A percentile compares a stretch with the other conserved stretches of the same genome.
phyloP scores from a whole-genome alignment of 768 basidiomycete genomes.

The Piloderma croceum region DNA sequence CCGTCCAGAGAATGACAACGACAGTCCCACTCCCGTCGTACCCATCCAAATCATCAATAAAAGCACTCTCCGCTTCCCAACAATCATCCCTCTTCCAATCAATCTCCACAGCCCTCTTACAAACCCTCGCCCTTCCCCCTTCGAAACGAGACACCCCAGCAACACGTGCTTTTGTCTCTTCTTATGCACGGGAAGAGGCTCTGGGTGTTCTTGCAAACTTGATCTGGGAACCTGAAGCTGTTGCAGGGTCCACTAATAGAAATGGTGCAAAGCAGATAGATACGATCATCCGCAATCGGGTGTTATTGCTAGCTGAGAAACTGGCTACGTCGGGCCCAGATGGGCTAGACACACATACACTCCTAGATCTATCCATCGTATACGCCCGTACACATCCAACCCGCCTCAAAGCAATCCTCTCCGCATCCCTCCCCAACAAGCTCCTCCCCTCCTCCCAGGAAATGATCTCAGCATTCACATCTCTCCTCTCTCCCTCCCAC shows the following conservation, averaged over 20 bases:
- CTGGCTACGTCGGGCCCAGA: conserved; percentile 32
- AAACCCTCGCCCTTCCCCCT: conserved; percentile 43
- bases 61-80: conserved; percentile 48
- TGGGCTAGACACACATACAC: conserved; percentile 44
- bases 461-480: conserved; percentile 54
- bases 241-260: conserved; percentile 35
- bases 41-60: conserved; percentile 46
- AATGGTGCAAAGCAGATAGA: no score
- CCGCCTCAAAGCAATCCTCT: conserved; percentile 41
- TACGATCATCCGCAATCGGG: conserved; percentile 40
- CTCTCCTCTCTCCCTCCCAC: conserved; percentile 40
- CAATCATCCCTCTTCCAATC: conserved; percentile 40
- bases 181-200: conserved; percentile 55
- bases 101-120: conserved; percentile 42
- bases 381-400: conserved; percentile 42
- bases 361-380: conserved; percentile 60
- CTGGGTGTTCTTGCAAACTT: conserved; percentile 46
- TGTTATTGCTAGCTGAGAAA: conserved; percentile 53
- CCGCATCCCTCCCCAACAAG: conserved; percentile 31
- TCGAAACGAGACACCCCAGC: conserved; percentile 41
- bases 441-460: conserved; percentile 27
- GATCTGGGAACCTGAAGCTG: conserved; percentile 45
- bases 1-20: no score
- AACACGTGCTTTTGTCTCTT: conserved; percentile 44
- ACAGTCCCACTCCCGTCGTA: conserved; percentile 50